phyloP scores from a whole-genome alignment of 352 stramenopile species.

The Globisporangium splendens region DNA sequence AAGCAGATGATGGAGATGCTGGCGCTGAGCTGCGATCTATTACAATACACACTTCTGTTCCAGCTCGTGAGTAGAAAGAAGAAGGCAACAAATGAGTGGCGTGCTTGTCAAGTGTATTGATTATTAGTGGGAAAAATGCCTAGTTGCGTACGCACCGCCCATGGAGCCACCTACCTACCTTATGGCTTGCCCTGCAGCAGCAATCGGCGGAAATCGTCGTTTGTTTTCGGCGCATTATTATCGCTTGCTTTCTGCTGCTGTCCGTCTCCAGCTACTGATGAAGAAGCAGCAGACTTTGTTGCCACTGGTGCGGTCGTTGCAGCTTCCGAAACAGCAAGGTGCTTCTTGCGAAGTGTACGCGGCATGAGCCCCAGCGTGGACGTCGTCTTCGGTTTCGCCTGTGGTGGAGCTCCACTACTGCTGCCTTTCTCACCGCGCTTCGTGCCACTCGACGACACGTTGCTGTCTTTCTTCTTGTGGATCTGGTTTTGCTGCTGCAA shows the following conservation, averaged over 20 bases:
- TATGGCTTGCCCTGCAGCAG: conserved; percentile 36
- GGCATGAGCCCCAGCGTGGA: conserved; percentile 44
- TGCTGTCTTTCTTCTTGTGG: conserved; percentile 13
- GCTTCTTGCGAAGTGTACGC: conserved; percentile 37
- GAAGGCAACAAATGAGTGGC: no score
- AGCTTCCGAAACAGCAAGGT: conserved; percentile 5
- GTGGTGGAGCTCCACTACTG: background rate
- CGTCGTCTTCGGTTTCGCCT: conserved; percentile 17
- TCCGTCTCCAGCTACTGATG: background rate
- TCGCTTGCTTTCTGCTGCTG: conserved; percentile 8
- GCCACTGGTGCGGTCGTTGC: background rate
- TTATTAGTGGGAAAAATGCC: no score
- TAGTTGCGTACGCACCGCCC: background rate
- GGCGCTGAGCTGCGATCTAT: conserved; percentile 3
- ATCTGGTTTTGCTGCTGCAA: conserved; percentile 34
- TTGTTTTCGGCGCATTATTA: conserved; percentile 37
- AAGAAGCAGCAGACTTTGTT: background rate
- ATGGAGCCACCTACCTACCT: background rate
- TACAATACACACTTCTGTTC: background rate
- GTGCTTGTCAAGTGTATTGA: no score
- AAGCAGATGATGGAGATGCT: background rate
- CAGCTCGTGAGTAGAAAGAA: no score
- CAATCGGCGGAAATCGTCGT: conserved; percentile 69
- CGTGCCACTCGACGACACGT: background rate
- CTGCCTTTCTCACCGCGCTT: background rate